Percentiles rank a stretch among this genome's conserved stretches.
Evolutionary conservation across 495 filamentous ascomycete species (phyloP).

Genomic region (Aspergillus indologenus): DNA sequence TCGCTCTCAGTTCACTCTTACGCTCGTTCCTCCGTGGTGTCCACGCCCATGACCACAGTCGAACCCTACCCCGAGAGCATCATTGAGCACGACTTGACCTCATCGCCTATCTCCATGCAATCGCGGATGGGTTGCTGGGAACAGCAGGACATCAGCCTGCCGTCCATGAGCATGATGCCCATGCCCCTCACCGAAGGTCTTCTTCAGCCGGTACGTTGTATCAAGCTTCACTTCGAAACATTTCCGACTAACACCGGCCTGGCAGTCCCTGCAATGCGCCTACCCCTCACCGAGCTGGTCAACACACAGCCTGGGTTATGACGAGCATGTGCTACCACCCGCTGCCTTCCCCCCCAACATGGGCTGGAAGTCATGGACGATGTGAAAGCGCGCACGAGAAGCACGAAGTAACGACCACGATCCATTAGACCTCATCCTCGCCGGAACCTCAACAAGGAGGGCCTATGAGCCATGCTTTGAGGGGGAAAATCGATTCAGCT

Average conservation of each 20-base stretch:
- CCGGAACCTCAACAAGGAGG: background rate
- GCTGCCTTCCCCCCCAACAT: conserved; percentile 6
- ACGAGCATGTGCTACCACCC: conserved; percentile 27
- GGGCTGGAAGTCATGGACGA: conserved; percentile 14
- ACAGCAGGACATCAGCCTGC: conserved; percentile 24
- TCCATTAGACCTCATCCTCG: background rate
- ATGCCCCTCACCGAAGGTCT: conserved; percentile 37
- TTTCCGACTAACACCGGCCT: background rate
- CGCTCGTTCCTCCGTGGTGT: conserved; percentile 38
- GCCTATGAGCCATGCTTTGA: conserved; percentile 1
- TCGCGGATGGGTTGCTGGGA: conserved; percentile 39
- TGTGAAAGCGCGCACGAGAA: conserved; percentile 7
- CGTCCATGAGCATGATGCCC: conserved; percentile 32
- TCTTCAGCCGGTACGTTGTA: conserved; percentile 32
- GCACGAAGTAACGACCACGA: conserved; percentile 4
- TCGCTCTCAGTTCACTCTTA: conserved; percentile 38
- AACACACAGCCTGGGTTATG: conserved; percentile 38
- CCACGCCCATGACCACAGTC: conserved; percentile 32
- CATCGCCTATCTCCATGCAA: conserved; percentile 38
- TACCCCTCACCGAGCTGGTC: conserved; percentile 45
- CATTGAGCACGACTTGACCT: conserved; percentile 33
- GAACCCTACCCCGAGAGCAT: conserved; percentile 38
- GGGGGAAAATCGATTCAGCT: background rate
- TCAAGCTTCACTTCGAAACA: conserved; percentile 6
- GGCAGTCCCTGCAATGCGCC: conserved; percentile 36